A percentile compares a stretch with the other conserved stretches of the same genome.
phyloP scores from a whole-genome alignment of 2,329 filamentous ascomycete genomes.

The Escovopsis sp. region DNA sequence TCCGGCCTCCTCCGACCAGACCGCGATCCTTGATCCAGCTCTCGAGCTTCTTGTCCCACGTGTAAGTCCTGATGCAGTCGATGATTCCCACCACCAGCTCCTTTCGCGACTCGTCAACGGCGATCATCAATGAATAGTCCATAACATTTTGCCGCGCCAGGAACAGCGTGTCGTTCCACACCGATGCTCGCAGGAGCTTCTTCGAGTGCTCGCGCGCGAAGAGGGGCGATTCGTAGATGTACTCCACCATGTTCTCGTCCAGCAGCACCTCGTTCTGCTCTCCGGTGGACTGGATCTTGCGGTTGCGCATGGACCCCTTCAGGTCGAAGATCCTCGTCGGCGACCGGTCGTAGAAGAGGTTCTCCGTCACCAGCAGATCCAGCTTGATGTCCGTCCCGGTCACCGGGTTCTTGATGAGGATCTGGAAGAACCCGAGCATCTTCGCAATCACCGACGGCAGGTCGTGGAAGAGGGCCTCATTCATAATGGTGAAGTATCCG shows the following conservation, averaged over 20 bases:
- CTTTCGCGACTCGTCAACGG: slow-evolving; percentile 77
- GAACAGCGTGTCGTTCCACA: slow-evolving; percentile 97
- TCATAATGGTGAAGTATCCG: slow-evolving; percentile 95
- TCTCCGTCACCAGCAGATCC: slow-evolving; percentile 91
- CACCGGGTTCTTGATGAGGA: slow-evolving; percentile 87
- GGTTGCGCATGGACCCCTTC: slow-evolving; percentile 96
- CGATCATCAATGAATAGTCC: slow-evolving; percentile 98
- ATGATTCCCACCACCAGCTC: slow-evolving; percentile 97
- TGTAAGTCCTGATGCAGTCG: slow-evolving; percentile 95
- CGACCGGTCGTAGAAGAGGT: slow-evolving; percentile 87
- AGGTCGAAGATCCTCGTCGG: slow-evolving; percentile 88
- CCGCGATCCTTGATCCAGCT: slow-evolving; percentile 98
- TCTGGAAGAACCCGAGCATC: slow-evolving; percentile 97
- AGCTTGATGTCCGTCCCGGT: slow-evolving; percentile 91
- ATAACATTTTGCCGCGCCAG: slow-evolving; percentile 91
- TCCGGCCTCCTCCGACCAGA: slow-evolving; percentile 59
- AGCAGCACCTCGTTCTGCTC: slow-evolving; percentile 92
- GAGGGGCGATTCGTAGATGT: slow-evolving; percentile 92
- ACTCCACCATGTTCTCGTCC: slow-evolving; percentile 98
- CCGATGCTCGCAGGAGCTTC: slow-evolving; percentile 76
- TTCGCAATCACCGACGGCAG: slow-evolving; percentile 95
- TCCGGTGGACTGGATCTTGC: slow-evolving; percentile 89
- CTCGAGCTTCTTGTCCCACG: slow-evolving; percentile 99
- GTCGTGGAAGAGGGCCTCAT: slow-evolving; percentile 87
- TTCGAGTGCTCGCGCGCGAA: slow-evolving; percentile 95